A percentile compares a stretch with the other conserved stretches of the same genome.
These are phyloP conservation scores for Amniculicola lignicola DNA, from an alignment of 495 filamentous ascomycete genomes.

Conservation along the genomic window DNA sequence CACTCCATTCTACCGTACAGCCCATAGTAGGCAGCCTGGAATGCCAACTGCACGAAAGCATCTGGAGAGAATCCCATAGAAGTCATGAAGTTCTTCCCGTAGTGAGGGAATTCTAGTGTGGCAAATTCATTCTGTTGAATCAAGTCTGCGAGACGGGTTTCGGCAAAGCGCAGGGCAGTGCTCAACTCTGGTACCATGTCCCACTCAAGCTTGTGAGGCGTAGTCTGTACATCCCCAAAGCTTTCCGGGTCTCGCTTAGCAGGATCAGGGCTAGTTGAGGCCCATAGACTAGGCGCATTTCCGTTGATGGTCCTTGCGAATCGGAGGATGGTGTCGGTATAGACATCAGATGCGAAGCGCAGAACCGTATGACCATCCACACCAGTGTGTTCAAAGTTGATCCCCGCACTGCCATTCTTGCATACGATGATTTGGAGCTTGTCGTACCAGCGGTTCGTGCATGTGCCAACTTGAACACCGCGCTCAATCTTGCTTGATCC, in stretches of 20 bases:
- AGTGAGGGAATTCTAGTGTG: conserved; percentile 82
- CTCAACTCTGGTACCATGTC: conserved; percentile 91
- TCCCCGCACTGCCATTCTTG: conserved; percentile 95
- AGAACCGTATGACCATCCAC: conserved; percentile 97
- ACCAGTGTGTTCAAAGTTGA: conserved; percentile 98
- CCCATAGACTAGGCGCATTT: conserved; percentile 86
- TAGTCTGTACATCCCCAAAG: conserved; percentile 93
- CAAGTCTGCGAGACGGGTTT: conserved; percentile 89
- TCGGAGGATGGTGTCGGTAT: conserved; percentile 95
- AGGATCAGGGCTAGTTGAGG: conserved; percentile 85
- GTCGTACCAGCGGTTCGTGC: conserved; percentile 98
- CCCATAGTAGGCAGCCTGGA: conserved; percentile 97
- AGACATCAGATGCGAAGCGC: conserved; percentile 91
- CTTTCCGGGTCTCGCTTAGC: conserved; percentile 88
- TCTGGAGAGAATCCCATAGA: conserved; percentile 95
- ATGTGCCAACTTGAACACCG: conserved; percentile 94
- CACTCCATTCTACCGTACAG: conserved; percentile 92
- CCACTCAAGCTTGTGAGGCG: conserved; percentile 95
- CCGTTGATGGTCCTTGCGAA: conserved; percentile 97
- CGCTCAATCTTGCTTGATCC: conserved; percentile 87
- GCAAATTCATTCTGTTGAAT: conserved; percentile 96
- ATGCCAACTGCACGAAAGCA: conserved; percentile 98
- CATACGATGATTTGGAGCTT: conserved; percentile 99
- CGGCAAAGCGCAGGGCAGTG: conserved; percentile 89
- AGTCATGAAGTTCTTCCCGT: conserved; percentile 97